Evolutionary conservation across 2,329 filamentous ascomycete genomes (phyloP).

Genomic region (Neonectria ditissima): DNA sequence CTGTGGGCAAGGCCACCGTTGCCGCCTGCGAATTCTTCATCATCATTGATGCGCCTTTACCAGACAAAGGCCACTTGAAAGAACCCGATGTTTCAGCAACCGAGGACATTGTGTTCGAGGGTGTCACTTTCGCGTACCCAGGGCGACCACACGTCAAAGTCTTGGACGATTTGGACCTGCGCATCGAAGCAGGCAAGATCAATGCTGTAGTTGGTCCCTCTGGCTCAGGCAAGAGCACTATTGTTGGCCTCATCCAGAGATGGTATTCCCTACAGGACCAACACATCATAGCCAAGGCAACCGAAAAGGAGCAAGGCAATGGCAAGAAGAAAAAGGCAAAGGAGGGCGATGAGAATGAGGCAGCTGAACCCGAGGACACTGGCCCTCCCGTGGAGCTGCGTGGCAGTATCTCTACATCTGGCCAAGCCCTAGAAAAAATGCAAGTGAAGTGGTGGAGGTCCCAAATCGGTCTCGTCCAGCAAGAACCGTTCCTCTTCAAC

Average conservation of each 20-base stretch:
- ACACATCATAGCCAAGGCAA: constrained; percentile 62
- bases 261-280: constrained; percentile 75
- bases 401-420: constrained; percentile 63
- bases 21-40: constrained; percentile 69
- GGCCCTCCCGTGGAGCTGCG: constrained; percentile 60
- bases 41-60: constrained; percentile 62
- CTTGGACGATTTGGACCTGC: constrained; percentile 68
- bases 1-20: constrained; percentile 67
- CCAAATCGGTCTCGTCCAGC: constrained; percentile 74
- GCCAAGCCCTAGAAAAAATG: constrained; percentile 65
- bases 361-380: constrained; percentile 50
- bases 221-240: constrained; percentile 80
- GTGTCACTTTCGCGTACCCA: constrained; percentile 80
- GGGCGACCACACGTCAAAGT: constrained; percentile 73
- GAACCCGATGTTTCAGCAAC: constrained; percentile 53
- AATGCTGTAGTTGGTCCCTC: constrained; percentile 81
- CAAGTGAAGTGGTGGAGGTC: constrained; percentile 73
- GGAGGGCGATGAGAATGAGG: constrained; percentile 47
- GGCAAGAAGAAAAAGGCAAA: constrained; percentile 55
- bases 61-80: constrained; percentile 50
- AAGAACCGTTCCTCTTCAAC: constrained; percentile 77
- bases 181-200: constrained; percentile 72
- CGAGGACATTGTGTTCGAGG: constrained; percentile 62
- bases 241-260: constrained; percentile 76
- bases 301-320: constrained; percentile 61